These are phyloP conservation scores for Globisporangium alternatum DNA, from an alignment of 352 stramenopile species.

Conservation along the genomic window DNA sequence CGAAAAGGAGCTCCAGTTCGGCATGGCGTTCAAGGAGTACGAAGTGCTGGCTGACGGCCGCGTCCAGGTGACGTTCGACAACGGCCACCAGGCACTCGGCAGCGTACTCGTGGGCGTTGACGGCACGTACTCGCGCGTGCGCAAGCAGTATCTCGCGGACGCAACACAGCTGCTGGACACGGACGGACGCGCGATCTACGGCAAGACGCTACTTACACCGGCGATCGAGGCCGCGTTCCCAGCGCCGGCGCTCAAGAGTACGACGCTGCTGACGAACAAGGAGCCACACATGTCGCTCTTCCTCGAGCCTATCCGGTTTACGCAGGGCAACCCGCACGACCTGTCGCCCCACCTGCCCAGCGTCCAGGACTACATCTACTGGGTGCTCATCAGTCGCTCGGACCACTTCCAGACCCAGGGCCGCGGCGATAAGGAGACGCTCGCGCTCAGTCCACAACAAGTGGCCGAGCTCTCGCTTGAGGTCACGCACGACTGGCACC, in stretches of 20 bases:
- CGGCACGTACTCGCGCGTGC: constrained; percentile 9
- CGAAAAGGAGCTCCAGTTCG: constrained; percentile 10
- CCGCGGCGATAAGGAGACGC: not conserved
- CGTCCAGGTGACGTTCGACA: constrained; percentile 8
- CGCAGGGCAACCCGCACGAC: constrained; percentile 2
- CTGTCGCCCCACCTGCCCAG: not conserved
- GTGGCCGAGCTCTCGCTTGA: not conserved
- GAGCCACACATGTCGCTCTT: constrained; percentile 12
- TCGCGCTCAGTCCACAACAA: not conserved
- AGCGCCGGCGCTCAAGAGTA: not conserved
- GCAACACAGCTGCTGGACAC: constrained; percentile 13
- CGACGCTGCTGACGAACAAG: constrained; percentile 6
- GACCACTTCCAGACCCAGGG: not conserved
- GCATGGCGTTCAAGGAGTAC: constrained; percentile 17
- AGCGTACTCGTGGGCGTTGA: constrained; percentile 5
- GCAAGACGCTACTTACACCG: constrained; percentile 8
- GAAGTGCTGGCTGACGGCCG: not conserved
- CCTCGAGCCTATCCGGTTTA: constrained; percentile 17
- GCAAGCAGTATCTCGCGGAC: constrained; percentile 11
- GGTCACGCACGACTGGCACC: constrained; percentile 6
- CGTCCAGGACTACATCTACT: constrained; percentile 14
- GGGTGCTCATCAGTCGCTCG: constrained; percentile 12
- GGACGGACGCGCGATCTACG: constrained; percentile 15
- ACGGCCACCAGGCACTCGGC: not conserved
- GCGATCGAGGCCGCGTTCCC: constrained; percentile 1